These are phyloP conservation scores for Fusarium anguioides DNA, from an alignment of 2,329 filamentous ascomycete species.

Conservation along the genomic window DNA sequence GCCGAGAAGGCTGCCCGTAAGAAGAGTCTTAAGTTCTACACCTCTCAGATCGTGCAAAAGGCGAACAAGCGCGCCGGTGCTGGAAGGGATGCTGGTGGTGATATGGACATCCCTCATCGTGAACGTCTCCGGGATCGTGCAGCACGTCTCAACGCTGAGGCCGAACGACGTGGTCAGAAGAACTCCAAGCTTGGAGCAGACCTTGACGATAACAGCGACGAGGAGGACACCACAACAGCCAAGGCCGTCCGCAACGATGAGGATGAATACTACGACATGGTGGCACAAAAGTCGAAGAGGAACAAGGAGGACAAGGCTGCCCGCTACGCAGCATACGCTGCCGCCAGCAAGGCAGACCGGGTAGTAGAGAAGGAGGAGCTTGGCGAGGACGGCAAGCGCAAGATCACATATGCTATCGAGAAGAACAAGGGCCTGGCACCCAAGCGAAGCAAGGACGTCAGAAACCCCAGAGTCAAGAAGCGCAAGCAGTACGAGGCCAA, in stretches of 20 bases:
- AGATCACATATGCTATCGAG: slow-evolving; percentile 92
- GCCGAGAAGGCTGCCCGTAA: slow-evolving; percentile 90
- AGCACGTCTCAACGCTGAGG: slow-evolving; percentile 87
- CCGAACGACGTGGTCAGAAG: slow-evolving; percentile 82
- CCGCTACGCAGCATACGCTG: slow-evolving; percentile 65
- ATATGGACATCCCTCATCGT: slow-evolving; percentile 85
- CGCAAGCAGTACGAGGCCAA: slow-evolving; percentile 95
- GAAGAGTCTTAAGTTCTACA: slow-evolving; percentile 96
- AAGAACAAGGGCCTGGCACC: slow-evolving; percentile 98
- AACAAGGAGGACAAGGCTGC: slow-evolving; percentile 79
- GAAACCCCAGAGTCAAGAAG: slow-evolving; percentile 98
- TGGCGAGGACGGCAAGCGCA: slow-evolving; percentile 86
- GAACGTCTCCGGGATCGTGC: slow-evolving; percentile 89
- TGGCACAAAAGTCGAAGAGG: slow-evolving; percentile 74
- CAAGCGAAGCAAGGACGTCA: slow-evolving; percentile 89
- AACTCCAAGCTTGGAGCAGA: slow-evolving; percentile 71
- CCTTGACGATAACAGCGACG: slow-evolving; percentile 75
- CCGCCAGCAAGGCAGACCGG: slow-evolving; percentile 72
- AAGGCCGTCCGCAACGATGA: slow-evolving; percentile 67
- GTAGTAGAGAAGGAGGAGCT: slow-evolving; percentile 75
- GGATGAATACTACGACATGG: slow-evolving; percentile 90
- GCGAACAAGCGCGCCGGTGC: slow-evolving; percentile 83
- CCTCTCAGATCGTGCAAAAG: slow-evolving; percentile 96
- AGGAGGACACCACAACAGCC: slow-evolving; percentile 69
- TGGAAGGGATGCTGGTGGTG: slow-evolving; percentile 79